Percentiles rank a stretch among this genome's conserved stretches.
Conservation (phyloP, 768 basidiomycete genomes). For the Agaricus bisporus region DNA sequence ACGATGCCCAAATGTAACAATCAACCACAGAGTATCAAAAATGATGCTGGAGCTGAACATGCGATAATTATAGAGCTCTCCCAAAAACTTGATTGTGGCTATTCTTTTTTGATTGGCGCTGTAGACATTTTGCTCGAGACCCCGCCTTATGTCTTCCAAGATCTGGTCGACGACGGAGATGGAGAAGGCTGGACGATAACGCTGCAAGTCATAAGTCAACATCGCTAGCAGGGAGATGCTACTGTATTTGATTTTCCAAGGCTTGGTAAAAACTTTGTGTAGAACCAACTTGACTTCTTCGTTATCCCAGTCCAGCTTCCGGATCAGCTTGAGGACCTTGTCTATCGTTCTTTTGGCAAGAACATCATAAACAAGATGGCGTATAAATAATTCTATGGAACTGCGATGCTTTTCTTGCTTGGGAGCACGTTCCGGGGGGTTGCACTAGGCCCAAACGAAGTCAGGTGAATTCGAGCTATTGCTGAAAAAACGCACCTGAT, state of each 20-base stretch:
- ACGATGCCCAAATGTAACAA: constrained; percentile 97
- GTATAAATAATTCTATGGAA: constrained; percentile 89
- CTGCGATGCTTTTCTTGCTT: constrained; percentile 80
- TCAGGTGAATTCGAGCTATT: neutral
- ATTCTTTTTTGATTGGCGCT: constrained; percentile 91
- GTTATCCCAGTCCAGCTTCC: constrained; percentile 97
- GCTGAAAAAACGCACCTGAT: constrained; percentile 55
- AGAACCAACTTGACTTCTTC: constrained; percentile 51
- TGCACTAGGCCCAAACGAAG: constrained; percentile 54
- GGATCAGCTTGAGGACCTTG: constrained; percentile 87
- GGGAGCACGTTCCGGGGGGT: constrained; percentile 90
- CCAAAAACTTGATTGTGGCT: constrained; percentile 90
- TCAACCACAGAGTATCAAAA: constrained; percentile 90
- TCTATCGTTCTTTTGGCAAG: constrained; percentile 92
- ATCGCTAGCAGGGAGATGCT: constrained; percentile 89
- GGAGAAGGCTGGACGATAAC: constrained; percentile 87
- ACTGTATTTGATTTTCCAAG: constrained; percentile 94
- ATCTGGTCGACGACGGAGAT: constrained; percentile 91
- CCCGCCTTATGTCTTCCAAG: constrained; percentile 85
- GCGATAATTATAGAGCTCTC: constrained; percentile 96
- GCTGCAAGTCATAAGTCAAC: constrained; percentile 90
- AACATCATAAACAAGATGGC: constrained; percentile 91
- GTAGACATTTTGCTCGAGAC: constrained; percentile 92
- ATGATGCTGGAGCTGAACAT: constrained; percentile 83
- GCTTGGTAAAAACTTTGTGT: constrained; percentile 91